Percentiles rank a stretch among this genome's conserved stretches.
Evolutionary conservation across 2,329 filamentous ascomycete genomes (phyloP).

Genomic region (Cladophialophora immunda): DNA sequence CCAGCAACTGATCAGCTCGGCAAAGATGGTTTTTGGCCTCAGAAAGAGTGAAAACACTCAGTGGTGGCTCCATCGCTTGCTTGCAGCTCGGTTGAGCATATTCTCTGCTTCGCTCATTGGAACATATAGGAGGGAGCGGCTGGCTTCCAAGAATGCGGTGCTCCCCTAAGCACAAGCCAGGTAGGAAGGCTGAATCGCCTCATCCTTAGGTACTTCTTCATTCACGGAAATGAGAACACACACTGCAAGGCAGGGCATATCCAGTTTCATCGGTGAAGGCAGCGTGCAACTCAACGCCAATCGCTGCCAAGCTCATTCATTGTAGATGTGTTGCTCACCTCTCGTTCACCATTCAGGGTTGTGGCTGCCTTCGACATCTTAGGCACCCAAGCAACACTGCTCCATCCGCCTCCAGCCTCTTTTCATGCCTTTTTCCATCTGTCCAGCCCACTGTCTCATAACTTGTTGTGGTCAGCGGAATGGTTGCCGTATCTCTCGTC

Average conservation of each 20-base stretch:
- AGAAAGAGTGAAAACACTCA: no score
- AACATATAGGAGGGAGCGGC: no score
- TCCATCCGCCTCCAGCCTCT: background rate
- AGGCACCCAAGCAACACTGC: background rate
- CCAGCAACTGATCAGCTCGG: no score
- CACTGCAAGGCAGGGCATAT: background rate
- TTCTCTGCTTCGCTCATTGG: no score
- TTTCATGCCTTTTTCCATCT: background rate
- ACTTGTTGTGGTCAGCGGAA: background rate
- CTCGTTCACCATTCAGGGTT: background rate
- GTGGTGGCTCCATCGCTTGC: no score
- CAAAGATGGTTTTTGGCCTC: no score
- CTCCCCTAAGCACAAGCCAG: no score
- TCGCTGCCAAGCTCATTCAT: background rate
- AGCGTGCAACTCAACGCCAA: background rate
- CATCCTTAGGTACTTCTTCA: background rate
- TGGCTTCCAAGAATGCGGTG: no score
- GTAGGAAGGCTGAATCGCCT: no score
- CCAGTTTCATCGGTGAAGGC: background rate
- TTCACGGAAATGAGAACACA: background rate
- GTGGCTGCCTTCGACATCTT: background rate
- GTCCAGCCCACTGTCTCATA: background rate
- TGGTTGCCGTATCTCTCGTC: slow-evolving; percentile 20
- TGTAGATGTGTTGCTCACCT: background rate
- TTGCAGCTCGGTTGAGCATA: no score